Base-by-base conservation (phyloP, 1,284 basidiomycete genomes). In the Ustilago nuda region DNA sequence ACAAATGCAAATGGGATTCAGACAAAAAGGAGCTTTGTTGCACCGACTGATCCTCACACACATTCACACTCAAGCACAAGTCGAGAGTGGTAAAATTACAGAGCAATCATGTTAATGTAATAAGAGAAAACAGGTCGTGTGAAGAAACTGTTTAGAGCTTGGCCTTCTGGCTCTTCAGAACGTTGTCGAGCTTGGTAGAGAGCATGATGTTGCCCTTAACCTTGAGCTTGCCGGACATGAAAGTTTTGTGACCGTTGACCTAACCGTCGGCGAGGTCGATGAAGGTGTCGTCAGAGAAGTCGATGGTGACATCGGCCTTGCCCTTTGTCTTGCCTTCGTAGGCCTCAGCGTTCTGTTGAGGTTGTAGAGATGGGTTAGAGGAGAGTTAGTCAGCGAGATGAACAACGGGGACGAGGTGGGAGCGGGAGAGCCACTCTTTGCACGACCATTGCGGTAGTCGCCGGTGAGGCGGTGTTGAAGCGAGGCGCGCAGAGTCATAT, bases 211-310 rank as follows among this genome's bases (percentile, higher is more conserved):
- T 85, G 60, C 82, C 83, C 79, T 84, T 82, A 57, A 82, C 81
- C 81, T 83, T 82, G 66, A 82, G 75, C 76, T 83, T 83, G 70
- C 81, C 81, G 55, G 76, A 77, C 82, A 85, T 84, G 81, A 85
- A 85, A 45, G 84, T 83, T 79, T 85, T 85, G 74, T 85, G 84
- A 58, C 84, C 84, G 75, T 85, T 85, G 76, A 85, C 67, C 76
- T 85, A 84, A 72, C 84, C 84, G 51, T 84, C 82, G 56, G 83
- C 84, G 61, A 85, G 82, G 76, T 85, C 82, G 56, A 79, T 75
- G 61, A 85, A 85, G 61, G 80, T 82, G 76, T 85, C 84, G 69
- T 85, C 83, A 61, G 66, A 56, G 27, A 77, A 72, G 83, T 82
- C 83, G 83, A 85, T 84, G 59, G 82, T 81, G 66, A 84, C 84